These are phyloP conservation scores for Pseudognaphalium luteoalbum DNA, from an alignment of 129 eudicot genomes.

Conservation along the genomic window DNA sequence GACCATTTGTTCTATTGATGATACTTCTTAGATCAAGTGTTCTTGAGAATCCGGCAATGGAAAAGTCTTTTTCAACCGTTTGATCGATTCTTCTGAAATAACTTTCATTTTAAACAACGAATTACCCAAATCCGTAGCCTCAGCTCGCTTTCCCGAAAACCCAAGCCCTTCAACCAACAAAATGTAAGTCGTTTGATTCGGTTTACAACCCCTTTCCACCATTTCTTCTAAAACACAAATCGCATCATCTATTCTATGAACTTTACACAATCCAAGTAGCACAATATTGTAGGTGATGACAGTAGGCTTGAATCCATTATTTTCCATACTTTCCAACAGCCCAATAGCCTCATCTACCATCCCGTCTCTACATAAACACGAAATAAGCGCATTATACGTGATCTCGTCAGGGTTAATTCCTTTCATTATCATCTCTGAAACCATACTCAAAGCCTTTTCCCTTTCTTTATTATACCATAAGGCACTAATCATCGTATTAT, in stretches of 20 bases:
- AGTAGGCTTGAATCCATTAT: slow-evolving; percentile 45
- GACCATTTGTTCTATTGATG: slow-evolving; percentile 21
- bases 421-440: slow-evolving; percentile 56
- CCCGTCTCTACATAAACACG: slow-evolving; percentile 76
- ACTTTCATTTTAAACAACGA: slow-evolving; percentile 35
- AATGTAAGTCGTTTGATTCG: slow-evolving; percentile 70
- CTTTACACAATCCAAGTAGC: slow-evolving; percentile 75
- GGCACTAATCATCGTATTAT: slow-evolving; percentile 72
- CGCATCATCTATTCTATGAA: slow-evolving; percentile 62
- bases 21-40: slow-evolving; percentile 9
- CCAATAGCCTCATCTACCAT: slow-evolving; percentile 68
- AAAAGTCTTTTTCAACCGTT: slow-evolving; percentile 54
- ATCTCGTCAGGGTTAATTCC: slow-evolving; percentile 67
- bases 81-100: slow-evolving; percentile 43
- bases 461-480: slow-evolving; percentile 62
- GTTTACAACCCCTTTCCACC: slow-evolving; percentile 60
- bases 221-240: slow-evolving; percentile 57
- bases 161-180: slow-evolving; percentile 78
- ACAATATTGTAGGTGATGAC: slow-evolving; percentile 64
- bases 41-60: slow-evolving; percentile 32
- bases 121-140: slow-evolving; percentile 64
- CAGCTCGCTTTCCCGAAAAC: slow-evolving; percentile 62
- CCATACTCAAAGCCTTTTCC: slow-evolving; percentile 43
- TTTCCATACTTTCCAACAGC: slow-evolving; percentile 57
- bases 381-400: slow-evolving; percentile 65